Percentiles rank a stretch among this genome's conserved stretches.
These are phyloP conservation scores for Xerocomellus chrysenteron DNA, from an alignment of 768 basidiomycete species.

Conservation along the genomic window DNA sequence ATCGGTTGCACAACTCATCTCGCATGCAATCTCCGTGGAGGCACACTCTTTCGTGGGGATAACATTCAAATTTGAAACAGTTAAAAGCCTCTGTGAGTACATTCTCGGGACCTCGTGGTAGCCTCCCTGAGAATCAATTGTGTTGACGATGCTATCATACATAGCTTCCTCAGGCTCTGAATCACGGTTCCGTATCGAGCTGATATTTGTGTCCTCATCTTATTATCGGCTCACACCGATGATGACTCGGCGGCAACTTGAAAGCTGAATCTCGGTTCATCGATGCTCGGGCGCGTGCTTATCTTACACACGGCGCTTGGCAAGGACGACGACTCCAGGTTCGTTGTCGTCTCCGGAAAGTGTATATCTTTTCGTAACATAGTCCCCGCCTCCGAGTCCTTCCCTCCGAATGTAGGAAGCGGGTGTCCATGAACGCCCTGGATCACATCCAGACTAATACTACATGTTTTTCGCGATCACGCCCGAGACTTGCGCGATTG, in stretches of 20 bases:
- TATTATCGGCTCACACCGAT: conserved; percentile 54
- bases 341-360: conserved; percentile 60
- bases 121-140: conserved; percentile 37
- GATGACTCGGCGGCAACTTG: conserved; percentile 45
- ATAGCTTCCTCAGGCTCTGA: conserved; percentile 19
- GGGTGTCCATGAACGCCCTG: background rate
- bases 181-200: conserved; percentile 58
- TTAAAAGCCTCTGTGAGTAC: conserved; percentile 46
- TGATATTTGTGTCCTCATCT: conserved; percentile 61
- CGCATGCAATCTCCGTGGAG: too few species aligned
- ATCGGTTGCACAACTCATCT: too few species aligned
- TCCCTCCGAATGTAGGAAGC: background rate
- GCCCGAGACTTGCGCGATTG: conserved; percentile 56
- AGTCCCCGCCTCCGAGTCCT: background rate
- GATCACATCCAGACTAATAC: conserved; percentile 42
- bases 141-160: conserved; percentile 21
- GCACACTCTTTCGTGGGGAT: too few species aligned
- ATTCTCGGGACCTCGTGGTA: conserved; percentile 1
- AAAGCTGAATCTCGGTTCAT: conserved; percentile 51
- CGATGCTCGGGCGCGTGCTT: conserved; percentile 53
- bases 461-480: conserved; percentile 72
- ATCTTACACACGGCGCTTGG: conserved; percentile 72
- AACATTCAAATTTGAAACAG: too few species aligned
- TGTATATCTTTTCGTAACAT: conserved; percentile 42
- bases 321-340: conserved; percentile 43